These are phyloP conservation scores for Casuarina equisetifolia DNA, from an alignment of 306 rosid species.

Conservation along the genomic window DNA sequence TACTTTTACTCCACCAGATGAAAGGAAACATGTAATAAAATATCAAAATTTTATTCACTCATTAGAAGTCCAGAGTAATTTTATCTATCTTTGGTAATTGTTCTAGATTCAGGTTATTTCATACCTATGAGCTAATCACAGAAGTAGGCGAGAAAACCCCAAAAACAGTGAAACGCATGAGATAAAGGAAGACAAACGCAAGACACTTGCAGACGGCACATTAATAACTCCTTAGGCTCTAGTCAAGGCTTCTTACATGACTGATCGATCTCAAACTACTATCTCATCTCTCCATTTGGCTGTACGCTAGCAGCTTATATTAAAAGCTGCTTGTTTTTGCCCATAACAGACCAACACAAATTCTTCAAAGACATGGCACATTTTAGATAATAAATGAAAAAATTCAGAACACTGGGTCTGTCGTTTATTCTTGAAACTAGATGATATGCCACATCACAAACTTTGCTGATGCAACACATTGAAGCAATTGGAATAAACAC, in stretches of 20 bases:
- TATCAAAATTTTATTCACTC: not conserved
- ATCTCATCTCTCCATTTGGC: not conserved
- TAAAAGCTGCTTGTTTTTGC: not conserved
- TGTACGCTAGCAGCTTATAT: not conserved
- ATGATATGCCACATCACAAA: conserved; percentile 8
- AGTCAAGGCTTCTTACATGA: not conserved
- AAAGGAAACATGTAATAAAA: not conserved
- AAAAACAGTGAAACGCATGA: not conserved
- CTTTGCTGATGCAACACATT: not conserved
- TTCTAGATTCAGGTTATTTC: not conserved
- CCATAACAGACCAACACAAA: not conserved
- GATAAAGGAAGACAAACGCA: too few species aligned
- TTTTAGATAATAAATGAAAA: not conserved
- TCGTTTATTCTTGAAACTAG: not conserved
- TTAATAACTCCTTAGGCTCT: not conserved
- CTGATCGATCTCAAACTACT: not conserved
- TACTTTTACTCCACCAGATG: not conserved
- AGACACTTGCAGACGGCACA: not conserved
- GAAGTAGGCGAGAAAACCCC: not conserved
- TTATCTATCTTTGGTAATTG: not conserved
- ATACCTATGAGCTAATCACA: not conserved
- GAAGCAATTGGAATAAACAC: not conserved
- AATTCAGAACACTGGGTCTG: not conserved
- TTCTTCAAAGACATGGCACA: not conserved
- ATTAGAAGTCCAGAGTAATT: not conserved